Conservation (phyloP, 1,284 basidiomycete genomes). For the Cystobasidiaceae sp. region DNA sequence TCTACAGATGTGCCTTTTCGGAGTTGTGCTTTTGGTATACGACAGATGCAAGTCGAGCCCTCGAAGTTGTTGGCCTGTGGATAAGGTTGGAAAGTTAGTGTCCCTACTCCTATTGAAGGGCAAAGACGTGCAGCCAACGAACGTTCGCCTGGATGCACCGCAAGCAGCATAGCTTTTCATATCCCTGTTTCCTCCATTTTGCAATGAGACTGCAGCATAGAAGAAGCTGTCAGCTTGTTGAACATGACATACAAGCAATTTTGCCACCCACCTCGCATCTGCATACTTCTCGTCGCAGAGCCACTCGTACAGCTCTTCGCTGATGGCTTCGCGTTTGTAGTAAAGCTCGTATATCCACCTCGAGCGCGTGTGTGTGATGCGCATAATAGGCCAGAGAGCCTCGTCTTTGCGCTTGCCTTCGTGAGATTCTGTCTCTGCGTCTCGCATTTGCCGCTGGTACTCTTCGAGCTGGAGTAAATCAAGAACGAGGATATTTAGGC, state of each 20-base stretch:
- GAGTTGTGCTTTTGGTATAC: constrained; percentile 90
- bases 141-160: constrained; percentile 93
- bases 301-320: constrained; percentile 94
- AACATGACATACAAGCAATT: neutral
- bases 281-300: constrained; percentile 94
- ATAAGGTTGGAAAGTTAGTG: neutral
- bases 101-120: neutral
- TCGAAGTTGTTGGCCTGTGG: constrained; percentile 95
- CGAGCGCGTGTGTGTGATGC: constrained; percentile 89
- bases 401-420: constrained; percentile 97
- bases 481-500: neutral
- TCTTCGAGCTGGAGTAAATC: constrained; percentile 36
- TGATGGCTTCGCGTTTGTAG: constrained; percentile 96
- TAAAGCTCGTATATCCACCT: constrained; percentile 96
- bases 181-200: constrained; percentile 98
- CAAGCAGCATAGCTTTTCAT: constrained; percentile 96
- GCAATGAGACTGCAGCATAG: constrained; percentile 71
- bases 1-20: constrained; percentile 81
- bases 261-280: constrained; percentile 79
- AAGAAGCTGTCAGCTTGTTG: neutral
- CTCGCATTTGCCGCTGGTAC: constrained; percentile 55
- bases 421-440: constrained; percentile 89
- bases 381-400: constrained; percentile 98
- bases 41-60: constrained; percentile 97
- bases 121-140: constrained; percentile 39